A percentile compares a stretch with the other conserved stretches of the same genome.
phyloP scores from a whole-genome alignment of 352 stramenopile species.

The Phytophthora europaea region DNA sequence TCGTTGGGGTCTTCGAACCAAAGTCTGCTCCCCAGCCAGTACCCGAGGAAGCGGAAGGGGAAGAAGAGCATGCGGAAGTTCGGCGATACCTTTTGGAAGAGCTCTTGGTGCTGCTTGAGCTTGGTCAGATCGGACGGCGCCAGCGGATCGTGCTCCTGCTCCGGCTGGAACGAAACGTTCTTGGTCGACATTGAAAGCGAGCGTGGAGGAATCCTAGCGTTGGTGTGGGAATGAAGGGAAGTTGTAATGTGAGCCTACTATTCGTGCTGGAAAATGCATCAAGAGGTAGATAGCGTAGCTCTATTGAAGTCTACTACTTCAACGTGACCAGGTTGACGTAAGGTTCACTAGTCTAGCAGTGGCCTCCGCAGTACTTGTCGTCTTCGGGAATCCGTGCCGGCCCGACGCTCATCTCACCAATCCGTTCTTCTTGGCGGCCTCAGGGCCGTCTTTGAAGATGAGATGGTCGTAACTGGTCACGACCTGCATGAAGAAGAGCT shows the following conservation, averaged over 20 bases:
- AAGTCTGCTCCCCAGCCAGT: conserved; percentile 26
- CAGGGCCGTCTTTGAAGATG: conserved; percentile 44
- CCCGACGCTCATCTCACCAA: conserved; percentile 56
- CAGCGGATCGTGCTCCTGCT: conserved; percentile 11
- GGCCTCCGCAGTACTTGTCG: conserved; percentile 61
- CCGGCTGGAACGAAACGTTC: conserved; percentile 14
- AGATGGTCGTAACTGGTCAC: conserved; percentile 42
- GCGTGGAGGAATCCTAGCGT: not conserved
- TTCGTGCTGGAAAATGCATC: not conserved
- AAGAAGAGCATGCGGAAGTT: conserved; percentile 33
- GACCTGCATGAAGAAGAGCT: conserved; percentile 66
- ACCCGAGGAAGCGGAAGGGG: conserved; percentile 34
- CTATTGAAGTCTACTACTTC: conserved; percentile 11
- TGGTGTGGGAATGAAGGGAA: not conserved
- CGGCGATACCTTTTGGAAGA: conserved; percentile 30
- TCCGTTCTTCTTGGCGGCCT: conserved; percentile 45
- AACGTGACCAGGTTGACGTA: conserved; percentile 12
- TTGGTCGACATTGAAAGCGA: conserved; percentile 6
- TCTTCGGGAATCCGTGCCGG: conserved; percentile 46
- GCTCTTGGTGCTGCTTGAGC: conserved; percentile 4
- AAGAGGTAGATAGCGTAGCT: not conserved
- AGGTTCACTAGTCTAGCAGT: conserved; percentile 42
- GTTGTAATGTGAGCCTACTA: conserved; percentile 5
- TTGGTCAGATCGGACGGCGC: conserved; percentile 7
- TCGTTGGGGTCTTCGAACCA: conserved; percentile 21